Evolutionary conservation across 106 monocot genomes (phyloP), one percentile per base, ranked within the genome.

Genomic region (Acorus calamus): DNA sequence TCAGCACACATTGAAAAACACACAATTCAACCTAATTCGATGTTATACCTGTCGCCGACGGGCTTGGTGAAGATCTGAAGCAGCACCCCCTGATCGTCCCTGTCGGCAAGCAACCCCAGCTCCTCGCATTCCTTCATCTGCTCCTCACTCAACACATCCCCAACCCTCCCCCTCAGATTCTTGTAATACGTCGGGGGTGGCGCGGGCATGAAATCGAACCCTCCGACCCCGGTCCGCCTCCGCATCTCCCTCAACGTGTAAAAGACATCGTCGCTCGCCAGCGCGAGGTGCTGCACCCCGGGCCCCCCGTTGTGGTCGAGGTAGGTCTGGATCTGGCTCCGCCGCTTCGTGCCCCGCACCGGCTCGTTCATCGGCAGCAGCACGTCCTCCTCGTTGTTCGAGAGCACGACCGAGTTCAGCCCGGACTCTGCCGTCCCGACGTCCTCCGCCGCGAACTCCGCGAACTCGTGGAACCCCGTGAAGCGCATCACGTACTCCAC

Each of bases 61-160:
- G 96, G 96, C 59, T 85, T 91, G 50, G 91, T 91, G 56, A 96
- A 96, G 46, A 96, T 96, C 73, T 96, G 96, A 14, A 96, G 78
- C 60, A 96, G 69, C 3, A 85, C 73, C 0, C 96, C 96, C 56
- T 91, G 91, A 64, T 91, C 96, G 70, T 96, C 96, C 64, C 87
- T 67, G 63, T 96, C 96, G 5, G 91, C 87, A 2, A 96, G 73
- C 8, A 96, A 56, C 2, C 96, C 94, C 44, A 96, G 69, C 52
- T 91, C 80, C 76, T 96, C 66, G 67, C 96, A 91, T 68, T 87
- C 87, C 65, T 46, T 72, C 28, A 96, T 87, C 80, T 96, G 81
- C 68, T 83, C 91, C 58, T 84, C 83, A 6, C 79, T 78, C 12
- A 96, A 73, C 56, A 91, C 78, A 46, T 85, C 96, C 7, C 71